These are phyloP conservation scores for Hypoxylon fuscum DNA, from an alignment of 495 filamentous ascomycete genomes.

Conservation along the genomic window DNA sequence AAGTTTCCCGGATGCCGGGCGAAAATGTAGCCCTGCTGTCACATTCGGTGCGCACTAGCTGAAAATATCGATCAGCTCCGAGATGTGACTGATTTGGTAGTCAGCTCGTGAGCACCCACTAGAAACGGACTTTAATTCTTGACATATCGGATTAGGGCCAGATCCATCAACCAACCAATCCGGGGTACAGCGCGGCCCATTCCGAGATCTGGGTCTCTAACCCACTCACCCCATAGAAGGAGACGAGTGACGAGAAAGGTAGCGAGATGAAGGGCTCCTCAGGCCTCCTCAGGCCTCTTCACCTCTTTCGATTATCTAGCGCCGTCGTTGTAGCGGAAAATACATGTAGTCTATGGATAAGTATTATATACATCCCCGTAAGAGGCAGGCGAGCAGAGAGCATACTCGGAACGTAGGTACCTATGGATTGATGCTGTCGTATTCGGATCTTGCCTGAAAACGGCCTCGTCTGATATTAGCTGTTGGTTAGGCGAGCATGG, in stretches of 20 bases:
- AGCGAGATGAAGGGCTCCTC: no score
- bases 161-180: constrained; percentile 12
- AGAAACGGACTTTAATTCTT: constrained; percentile 2
- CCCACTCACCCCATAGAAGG: background rate
- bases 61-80: constrained; percentile 30
- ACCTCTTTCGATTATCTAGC: no score
- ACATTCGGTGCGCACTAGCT: background rate
- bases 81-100: constrained; percentile 17
- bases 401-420: background rate
- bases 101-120: constrained; percentile 26
- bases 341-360: background rate
- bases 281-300: no score
- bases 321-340: background rate
- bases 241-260: background rate
- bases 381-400: background rate
- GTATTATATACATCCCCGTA: background rate
- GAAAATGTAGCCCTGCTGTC: constrained; percentile 10
- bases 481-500: background rate
- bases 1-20: no score
- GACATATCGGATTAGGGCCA: background rate
- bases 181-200: constrained; percentile 14
- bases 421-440: no score
- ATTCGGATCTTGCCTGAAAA: constrained; percentile 24
- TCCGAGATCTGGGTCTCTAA: constrained; percentile 13
- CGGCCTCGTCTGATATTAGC: background rate